Evolutionary conservation across 306 rosid species (phyloP).

Genomic region (Glycyrrhiza uralensis): DNA sequence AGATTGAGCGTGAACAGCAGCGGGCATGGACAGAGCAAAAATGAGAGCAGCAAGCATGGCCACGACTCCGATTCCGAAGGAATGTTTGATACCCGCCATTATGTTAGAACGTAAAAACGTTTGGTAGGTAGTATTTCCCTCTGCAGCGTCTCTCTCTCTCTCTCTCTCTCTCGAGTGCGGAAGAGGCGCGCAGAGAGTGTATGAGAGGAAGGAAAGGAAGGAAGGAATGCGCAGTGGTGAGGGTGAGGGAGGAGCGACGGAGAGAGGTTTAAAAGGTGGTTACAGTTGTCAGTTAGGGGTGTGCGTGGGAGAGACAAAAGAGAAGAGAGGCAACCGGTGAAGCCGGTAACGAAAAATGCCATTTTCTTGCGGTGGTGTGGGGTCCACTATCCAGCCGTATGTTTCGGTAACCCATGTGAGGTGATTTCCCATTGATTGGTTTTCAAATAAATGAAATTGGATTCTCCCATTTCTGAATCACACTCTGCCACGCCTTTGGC

Average conservation of each 20-base stretch:
- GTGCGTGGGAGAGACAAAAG: slow-evolving; percentile 16
- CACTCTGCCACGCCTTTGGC: slow-evolving; percentile 15
- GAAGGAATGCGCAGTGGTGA: neutral
- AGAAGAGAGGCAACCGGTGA: slow-evolving; percentile 39
- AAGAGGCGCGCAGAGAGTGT: slow-evolving; percentile 39
- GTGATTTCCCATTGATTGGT: neutral
- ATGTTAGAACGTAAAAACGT: neutral
- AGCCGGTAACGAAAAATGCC: slow-evolving; percentile 30
- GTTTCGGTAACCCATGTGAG: slow-evolving; percentile 40
- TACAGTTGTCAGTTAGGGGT: neutral
- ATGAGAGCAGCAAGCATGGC: slow-evolving; percentile 43
- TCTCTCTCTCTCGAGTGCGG: neutral
- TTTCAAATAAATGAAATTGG: neutral
- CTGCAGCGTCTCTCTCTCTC: neutral
- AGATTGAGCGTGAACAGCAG: slow-evolving; percentile 47
- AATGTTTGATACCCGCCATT: slow-evolving; percentile 37
- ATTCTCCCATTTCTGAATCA: neutral
- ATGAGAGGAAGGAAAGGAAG: slow-evolving; percentile 13
- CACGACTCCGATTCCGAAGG: slow-evolving; percentile 38
- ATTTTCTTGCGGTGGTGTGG: slow-evolving; percentile 2
- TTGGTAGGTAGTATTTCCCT: neutral
- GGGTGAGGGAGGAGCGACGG: neutral
- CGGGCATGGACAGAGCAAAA: slow-evolving; percentile 43
- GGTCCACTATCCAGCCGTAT: slow-evolving; percentile 27
- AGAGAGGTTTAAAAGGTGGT: slow-evolving; percentile 22